Percentiles rank a stretch among this genome's conserved stretches.
These are phyloP conservation scores for Talaromyces wortmannii DNA, from an alignment of 495 filamentous ascomycete genomes.

Conservation along the genomic window DNA sequence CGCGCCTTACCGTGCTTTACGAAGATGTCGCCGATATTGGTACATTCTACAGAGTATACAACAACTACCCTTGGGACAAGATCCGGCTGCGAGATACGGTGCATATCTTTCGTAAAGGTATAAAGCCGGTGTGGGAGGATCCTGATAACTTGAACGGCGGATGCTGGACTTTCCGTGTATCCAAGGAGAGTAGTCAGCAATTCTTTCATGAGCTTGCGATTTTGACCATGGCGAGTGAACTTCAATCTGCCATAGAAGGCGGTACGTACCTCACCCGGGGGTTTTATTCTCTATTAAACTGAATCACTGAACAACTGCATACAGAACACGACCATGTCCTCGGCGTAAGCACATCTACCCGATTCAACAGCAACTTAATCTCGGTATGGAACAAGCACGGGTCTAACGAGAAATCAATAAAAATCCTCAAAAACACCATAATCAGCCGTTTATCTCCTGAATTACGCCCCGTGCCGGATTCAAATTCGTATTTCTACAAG, in stretches of 20 bases:
- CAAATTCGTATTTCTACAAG: slow-evolving; percentile 58
- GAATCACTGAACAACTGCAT: slow-evolving; percentile 10
- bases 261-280: slow-evolving; percentile 32
- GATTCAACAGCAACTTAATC: slow-evolving; percentile 66
- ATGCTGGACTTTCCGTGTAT: slow-evolving; percentile 81
- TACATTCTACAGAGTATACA: slow-evolving; percentile 84
- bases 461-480: slow-evolving; percentile 47
- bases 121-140: slow-evolving; percentile 88
- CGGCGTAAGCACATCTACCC: slow-evolving; percentile 49
- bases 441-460: slow-evolving; percentile 61
- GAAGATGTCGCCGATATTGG: slow-evolving; percentile 66
- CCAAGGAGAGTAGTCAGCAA: slow-evolving; percentile 61
- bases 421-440: slow-evolving; percentile 60
- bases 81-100: slow-evolving; percentile 76
- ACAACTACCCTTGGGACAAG: slow-evolving; percentile 73
- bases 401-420: slow-evolving; percentile 60
- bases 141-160: slow-evolving; percentile 74
- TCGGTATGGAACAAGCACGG: slow-evolving; percentile 85
- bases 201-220: slow-evolving; percentile 77
- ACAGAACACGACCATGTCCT: slow-evolving; percentile 68
- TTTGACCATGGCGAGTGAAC: slow-evolving; percentile 76
- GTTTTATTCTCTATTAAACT: neutral
- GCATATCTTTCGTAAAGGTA: slow-evolving; percentile 83
- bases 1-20: slow-evolving; percentile 59
- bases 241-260: slow-evolving; percentile 67